A percentile compares a stretch with the other conserved stretches of the same genome.
phyloP scores from a whole-genome alignment of 495 filamentous ascomycete genomes.

The Podospora comata region DNA sequence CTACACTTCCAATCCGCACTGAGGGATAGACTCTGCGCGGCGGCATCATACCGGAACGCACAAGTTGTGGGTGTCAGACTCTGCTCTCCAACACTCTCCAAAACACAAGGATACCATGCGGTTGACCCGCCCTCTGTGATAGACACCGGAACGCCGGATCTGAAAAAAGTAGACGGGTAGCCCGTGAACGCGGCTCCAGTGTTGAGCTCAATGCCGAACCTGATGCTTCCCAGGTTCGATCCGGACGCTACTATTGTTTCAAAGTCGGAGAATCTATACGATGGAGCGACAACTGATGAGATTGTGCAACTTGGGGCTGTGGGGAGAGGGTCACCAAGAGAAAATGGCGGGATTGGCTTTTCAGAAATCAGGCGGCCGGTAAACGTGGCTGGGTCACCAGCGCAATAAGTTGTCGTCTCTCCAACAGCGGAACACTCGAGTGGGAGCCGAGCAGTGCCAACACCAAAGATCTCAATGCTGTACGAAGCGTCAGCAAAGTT shows the following conservation, averaged over 20 bases:
- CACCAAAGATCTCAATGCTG: slow-evolving; percentile 16
- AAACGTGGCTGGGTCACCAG: slow-evolving; percentile 15
- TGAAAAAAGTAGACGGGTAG: slow-evolving; percentile 17
- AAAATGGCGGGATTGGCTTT: slow-evolving; percentile 24
- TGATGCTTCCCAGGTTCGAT: slow-evolving; percentile 5
- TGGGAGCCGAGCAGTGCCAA: slow-evolving; percentile 8
- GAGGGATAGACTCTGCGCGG: slow-evolving; percentile 15
- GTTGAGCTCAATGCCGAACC: slow-evolving; percentile 30
- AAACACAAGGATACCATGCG: slow-evolving; percentile 25
- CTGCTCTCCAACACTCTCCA: slow-evolving; percentile 20
- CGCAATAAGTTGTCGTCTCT: slow-evolving; percentile 19
- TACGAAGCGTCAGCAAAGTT: not conserved
- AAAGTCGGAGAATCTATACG: slow-evolving; percentile 27
- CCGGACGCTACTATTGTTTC: slow-evolving; percentile 14
- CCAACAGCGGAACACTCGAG: slow-evolving; percentile 16
- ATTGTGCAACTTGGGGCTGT: slow-evolving; percentile 30
- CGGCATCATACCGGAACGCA: slow-evolving; percentile 19
- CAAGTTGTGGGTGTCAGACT: slow-evolving; percentile 24
- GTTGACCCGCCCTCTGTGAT: not conserved
- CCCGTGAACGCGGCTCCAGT: slow-evolving; percentile 22
- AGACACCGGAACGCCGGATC: slow-evolving; percentile 11
- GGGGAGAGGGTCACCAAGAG: slow-evolving; percentile 29
- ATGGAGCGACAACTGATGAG: slow-evolving; percentile 28
- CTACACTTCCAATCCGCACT: slow-evolving; percentile 31
- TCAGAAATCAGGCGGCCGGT: slow-evolving; percentile 18